A percentile compares a stretch with the other conserved stretches of the same genome.
Conservation (phyloP, 352 stramenopile species). For the Phytopythium cucurbitacearum region DNA sequence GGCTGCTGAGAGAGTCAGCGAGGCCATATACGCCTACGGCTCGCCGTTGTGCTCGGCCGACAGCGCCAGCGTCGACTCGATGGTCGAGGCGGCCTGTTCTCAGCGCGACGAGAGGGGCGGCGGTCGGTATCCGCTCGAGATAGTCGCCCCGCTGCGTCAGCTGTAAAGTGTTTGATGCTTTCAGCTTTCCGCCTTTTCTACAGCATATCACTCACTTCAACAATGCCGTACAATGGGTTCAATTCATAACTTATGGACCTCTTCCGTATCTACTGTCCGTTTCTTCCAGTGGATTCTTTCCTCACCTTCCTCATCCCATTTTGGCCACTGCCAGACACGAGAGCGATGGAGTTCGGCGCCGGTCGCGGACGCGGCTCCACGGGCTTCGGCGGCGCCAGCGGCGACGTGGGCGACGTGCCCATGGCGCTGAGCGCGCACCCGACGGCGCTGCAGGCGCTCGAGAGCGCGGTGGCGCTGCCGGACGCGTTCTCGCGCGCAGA, state of each 20-base stretch:
- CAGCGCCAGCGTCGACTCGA: background rate
- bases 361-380: conserved; percentile 11
- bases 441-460: conserved; percentile 56
- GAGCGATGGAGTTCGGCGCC: conserved; percentile 15
- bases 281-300: too few species aligned
- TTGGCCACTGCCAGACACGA: background rate
- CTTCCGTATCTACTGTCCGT: too few species aligned
- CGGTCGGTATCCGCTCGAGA: conserved; percentile 14
- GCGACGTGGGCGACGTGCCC: conserved; percentile 25
- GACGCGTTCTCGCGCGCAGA: conserved; percentile 49
- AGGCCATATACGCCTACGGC: too few species aligned
- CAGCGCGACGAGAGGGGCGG: conserved; percentile 7
- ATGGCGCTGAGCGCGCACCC: conserved; percentile 21
- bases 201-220: too few species aligned
- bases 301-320: conserved; percentile 1
- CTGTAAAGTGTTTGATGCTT: conserved; percentile 2
- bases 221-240: too few species aligned
- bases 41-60: too few species aligned
- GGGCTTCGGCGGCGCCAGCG: conserved; percentile 11
- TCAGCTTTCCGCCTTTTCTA: too few species aligned
- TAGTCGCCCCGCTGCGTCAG: conserved; percentile 7
- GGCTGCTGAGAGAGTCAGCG: background rate
- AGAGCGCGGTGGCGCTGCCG: conserved; percentile 61
- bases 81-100: background rate
- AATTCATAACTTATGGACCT: too few species aligned